Evolutionary conservation across 2,329 filamentous ascomycete species (phyloP).

Genomic region (Monosporascus sp.): DNA sequence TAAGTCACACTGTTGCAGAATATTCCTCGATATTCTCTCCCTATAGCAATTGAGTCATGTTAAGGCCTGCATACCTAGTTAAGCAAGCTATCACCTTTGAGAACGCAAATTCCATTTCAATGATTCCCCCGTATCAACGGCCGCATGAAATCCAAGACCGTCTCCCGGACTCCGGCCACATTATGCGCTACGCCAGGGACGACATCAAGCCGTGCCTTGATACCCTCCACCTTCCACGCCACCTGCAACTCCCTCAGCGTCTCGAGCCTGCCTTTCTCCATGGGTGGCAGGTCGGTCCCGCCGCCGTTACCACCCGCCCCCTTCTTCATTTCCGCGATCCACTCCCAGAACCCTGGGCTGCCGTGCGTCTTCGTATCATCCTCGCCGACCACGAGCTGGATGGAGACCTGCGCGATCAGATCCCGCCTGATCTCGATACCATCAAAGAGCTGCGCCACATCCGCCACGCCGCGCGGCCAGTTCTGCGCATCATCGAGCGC

Average conservation of each 20-base stretch:
- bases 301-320: neutral
- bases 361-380: constrained; percentile 14
- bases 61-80: too few relatives aligned
- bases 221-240: constrained; percentile 15
- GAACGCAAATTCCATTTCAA: too few relatives aligned
- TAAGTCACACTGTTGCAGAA: too few relatives aligned
- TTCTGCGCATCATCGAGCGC: constrained; percentile 13
- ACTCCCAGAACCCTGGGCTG: constrained; percentile 17
- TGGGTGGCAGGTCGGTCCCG: neutral
- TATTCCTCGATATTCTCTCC: too few relatives aligned
- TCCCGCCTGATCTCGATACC: constrained; percentile 7
- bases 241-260: constrained; percentile 9
- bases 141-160: constrained; percentile 6
- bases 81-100: too few relatives aligned
- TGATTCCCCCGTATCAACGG: constrained; percentile 2
- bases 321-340: constrained; percentile 8
- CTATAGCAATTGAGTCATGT: too few relatives aligned
- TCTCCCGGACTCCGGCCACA: constrained; percentile 7
- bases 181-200: constrained; percentile 19
- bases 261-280: constrained; percentile 8
- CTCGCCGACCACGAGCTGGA: constrained; percentile 19
- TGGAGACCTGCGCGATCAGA: constrained; percentile 8
- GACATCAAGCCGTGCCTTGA: constrained; percentile 15
- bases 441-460: constrained; percentile 14
- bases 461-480: constrained; percentile 17